These are phyloP conservation scores for Chamaecrista fasciculata DNA, from an alignment of 306 rosid genomes.

Conservation along the genomic window DNA sequence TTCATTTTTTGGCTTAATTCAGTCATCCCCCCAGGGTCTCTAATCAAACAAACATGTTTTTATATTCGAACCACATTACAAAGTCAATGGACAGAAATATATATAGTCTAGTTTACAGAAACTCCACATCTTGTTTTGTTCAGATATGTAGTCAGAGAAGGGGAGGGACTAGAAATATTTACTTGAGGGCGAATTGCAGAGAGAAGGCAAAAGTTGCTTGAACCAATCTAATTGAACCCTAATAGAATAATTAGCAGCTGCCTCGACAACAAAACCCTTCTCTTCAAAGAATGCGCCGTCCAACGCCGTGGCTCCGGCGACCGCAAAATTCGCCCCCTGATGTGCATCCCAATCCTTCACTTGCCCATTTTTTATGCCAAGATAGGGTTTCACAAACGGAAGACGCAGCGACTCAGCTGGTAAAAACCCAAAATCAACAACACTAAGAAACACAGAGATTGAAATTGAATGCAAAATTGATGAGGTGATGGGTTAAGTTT, in stretches of 20 bases:
- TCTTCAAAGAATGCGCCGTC: conserved; percentile 34
- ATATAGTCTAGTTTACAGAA: not conserved
- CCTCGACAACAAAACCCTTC: conserved; percentile 28
- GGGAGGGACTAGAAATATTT: not conserved
- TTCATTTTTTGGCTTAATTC: not conserved
- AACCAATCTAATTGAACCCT: conserved; percentile 53
- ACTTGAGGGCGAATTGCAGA: conserved; percentile 54
- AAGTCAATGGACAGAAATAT: no score
- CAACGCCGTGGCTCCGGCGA: conserved; percentile 60
- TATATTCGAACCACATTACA: not conserved
- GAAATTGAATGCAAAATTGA: not conserved
- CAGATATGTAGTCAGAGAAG: no score
- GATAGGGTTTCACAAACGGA: conserved; percentile 46
- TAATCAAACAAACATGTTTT: not conserved
- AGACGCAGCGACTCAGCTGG: conserved; percentile 50
- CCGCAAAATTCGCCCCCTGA: conserved; percentile 58
- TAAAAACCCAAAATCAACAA: not conserved
- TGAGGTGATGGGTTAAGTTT: not conserved
- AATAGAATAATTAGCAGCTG: conserved; percentile 38
- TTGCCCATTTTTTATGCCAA: conserved; percentile 21
- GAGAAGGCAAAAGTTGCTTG: conserved; percentile 39
- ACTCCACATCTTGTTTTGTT: not conserved
- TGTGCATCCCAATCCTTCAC: not conserved
- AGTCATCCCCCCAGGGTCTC: not conserved
- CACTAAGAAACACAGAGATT: not conserved